These are phyloP conservation scores for Mortierella sp. DNA, from an alignment of 371 early-diverging fungal species.

Conservation along the genomic window DNA sequence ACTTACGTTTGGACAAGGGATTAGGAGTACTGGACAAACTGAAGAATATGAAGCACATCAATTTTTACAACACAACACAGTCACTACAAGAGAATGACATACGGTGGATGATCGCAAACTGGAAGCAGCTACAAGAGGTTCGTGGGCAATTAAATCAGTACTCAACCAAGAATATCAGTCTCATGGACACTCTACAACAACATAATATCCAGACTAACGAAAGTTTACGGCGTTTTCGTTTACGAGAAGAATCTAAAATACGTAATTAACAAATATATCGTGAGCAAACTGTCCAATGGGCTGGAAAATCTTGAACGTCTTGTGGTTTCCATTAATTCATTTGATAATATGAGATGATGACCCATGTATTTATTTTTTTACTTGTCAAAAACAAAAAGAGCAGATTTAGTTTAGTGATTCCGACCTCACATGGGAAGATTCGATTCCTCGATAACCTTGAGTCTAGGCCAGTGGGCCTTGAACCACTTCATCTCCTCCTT, in stretches of 20 bases:
- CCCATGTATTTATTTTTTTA: too few relatives aligned
- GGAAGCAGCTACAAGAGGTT: background rate
- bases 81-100: background rate
- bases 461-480: slow-evolving; percentile 8
- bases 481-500: slow-evolving; percentile 13
- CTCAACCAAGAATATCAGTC: background rate
- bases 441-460: slow-evolving; percentile 1
- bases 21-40: background rate
- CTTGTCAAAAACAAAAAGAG: too few relatives aligned
- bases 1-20: background rate
- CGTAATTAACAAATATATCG: too few relatives aligned
- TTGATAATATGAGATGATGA: too few relatives aligned
- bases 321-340: too few relatives aligned
- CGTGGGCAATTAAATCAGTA: background rate
- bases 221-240: too few relatives aligned
- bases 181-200: background rate
- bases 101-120: background rate
- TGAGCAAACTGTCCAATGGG: too few relatives aligned
- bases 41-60: background rate
- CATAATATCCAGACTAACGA: background rate
- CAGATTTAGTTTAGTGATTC: too few relatives aligned
- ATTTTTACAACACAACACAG: background rate
- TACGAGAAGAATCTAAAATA: too few relatives aligned
- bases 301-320: too few relatives aligned
- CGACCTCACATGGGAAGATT: too few relatives aligned